phyloP scores from a whole-genome alignment of 495 filamentous ascomycete species.

The Lasiosphaeria hispida region DNA sequence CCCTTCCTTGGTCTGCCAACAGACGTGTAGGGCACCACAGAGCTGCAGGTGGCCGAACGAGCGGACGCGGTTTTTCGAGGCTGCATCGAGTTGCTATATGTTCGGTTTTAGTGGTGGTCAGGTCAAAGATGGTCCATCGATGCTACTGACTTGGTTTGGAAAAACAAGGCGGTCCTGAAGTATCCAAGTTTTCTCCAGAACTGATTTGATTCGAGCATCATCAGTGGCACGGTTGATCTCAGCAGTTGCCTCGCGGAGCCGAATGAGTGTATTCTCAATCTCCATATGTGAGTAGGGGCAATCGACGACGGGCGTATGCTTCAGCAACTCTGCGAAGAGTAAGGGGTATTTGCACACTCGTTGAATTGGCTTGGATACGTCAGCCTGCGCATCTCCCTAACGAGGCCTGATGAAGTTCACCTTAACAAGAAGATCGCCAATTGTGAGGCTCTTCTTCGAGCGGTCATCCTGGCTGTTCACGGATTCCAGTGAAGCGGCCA shows the following conservation, averaged over 20 bases:
- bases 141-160: constrained; percentile 57
- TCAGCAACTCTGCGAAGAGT: constrained; percentile 77
- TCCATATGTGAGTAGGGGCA: constrained; percentile 77
- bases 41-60: constrained; percentile 78
- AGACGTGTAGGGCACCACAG: constrained; percentile 84
- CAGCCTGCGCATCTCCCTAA: constrained; percentile 13
- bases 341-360: constrained; percentile 90
- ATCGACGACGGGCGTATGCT: constrained; percentile 77
- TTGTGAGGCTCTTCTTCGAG: constrained; percentile 69
- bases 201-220: constrained; percentile 54
- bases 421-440: constrained; percentile 90
- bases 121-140: neutral
- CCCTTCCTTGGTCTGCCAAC: constrained; percentile 67
- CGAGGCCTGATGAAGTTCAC: constrained; percentile 40
- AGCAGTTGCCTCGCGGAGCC: constrained; percentile 65
- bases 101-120: too few relatives aligned
- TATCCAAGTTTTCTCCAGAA: constrained; percentile 70
- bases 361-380: constrained; percentile 73
- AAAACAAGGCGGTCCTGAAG: constrained; percentile 76
- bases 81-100: constrained; percentile 41
- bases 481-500: constrained; percentile 73
- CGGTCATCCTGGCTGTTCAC: constrained; percentile 61
- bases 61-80: constrained; percentile 58
- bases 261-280: constrained; percentile 69
- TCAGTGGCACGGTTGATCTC: constrained; percentile 78